Evolutionary conservation across 257 asterid genomes (phyloP).

Genomic region (Petrea volubilis): DNA sequence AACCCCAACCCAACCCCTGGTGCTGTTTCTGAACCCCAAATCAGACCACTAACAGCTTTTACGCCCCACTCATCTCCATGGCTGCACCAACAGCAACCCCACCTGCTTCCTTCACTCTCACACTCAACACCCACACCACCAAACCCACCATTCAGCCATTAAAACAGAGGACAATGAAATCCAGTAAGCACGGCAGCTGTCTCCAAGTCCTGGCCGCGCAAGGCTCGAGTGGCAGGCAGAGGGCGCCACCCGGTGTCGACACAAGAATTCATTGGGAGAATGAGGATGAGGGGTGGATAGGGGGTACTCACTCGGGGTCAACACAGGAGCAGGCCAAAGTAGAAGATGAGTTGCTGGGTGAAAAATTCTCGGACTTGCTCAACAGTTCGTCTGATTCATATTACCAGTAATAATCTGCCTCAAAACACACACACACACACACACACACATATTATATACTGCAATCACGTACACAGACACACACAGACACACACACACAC

Average conservation of each 20-base stretch:
- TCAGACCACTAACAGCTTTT: constrained; percentile 11
- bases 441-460: too few species aligned
- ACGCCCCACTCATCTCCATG: constrained; percentile 38
- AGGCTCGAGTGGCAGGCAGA: constrained; percentile 40
- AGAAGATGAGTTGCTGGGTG: constrained; percentile 51
- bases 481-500: too few species aligned
- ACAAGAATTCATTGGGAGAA: constrained; percentile 91
- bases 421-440: background rate
- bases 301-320: constrained; percentile 46
- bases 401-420: constrained; percentile 62
- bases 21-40: constrained; percentile 22
- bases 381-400: constrained; percentile 78
- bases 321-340: constrained; percentile 40
- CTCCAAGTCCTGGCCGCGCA: constrained; percentile 39
- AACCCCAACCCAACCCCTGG: background rate
- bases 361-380: constrained; percentile 72
- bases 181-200: constrained; percentile 1
- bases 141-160: constrained; percentile 23
- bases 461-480: too few species aligned
- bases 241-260: constrained; percentile 74
- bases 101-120: constrained; percentile 45
- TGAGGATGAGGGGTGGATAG: constrained; percentile 92
- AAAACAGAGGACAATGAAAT: constrained; percentile 16
- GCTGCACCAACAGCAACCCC: constrained; percentile 62
- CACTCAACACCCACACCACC: constrained; percentile 34